phyloP scores from a whole-genome alignment of 2,329 filamentous ascomycete genomes.

The Cytospora paraplurivora region DNA sequence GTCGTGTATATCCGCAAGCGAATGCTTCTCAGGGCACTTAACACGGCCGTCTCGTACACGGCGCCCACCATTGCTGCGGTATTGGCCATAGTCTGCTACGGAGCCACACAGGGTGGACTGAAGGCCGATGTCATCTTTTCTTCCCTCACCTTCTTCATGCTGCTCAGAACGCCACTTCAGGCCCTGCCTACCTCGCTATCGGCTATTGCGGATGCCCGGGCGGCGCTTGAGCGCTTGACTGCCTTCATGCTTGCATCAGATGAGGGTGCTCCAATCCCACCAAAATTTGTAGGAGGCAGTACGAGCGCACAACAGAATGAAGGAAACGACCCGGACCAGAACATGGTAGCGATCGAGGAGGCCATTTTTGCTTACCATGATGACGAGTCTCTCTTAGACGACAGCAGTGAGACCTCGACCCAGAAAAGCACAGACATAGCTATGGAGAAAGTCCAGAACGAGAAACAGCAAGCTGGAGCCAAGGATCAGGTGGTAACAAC shows the following conservation, averaged over 20 bases:
- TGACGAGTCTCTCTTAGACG: conserved; percentile 19
- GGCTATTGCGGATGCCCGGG: conserved; percentile 33
- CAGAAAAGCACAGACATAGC: not conserved
- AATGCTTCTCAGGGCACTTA: conserved; percentile 34
- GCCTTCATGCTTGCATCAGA: conserved; percentile 31
- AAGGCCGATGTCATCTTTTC: conserved; percentile 30
- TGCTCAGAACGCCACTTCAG: conserved; percentile 33
- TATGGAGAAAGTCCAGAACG: conserved; percentile 7
- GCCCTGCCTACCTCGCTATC: conserved; percentile 32
- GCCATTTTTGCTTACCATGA: conserved; percentile 31
- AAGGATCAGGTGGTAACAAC: not conserved
- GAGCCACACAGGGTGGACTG: conserved; percentile 27
- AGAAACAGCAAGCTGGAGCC: not conserved
- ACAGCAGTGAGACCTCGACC: conserved; percentile 19
- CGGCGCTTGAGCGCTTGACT: conserved; percentile 32
- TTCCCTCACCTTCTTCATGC: conserved; percentile 33
- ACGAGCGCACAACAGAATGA: not conserved
- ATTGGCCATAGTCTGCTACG: conserved; percentile 32
- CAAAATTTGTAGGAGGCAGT: conserved; percentile 3
- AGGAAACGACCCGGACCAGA: conserved; percentile 4
- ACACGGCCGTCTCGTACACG: conserved; percentile 34
- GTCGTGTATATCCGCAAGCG: conserved; percentile 34
- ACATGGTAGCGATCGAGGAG: conserved; percentile 27
- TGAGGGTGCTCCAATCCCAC: not conserved
- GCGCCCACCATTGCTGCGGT: conserved; percentile 34